Evolutionary conservation across 129 eudicot genomes (phyloP).

Genomic region (Flaveria robusta): DNA sequence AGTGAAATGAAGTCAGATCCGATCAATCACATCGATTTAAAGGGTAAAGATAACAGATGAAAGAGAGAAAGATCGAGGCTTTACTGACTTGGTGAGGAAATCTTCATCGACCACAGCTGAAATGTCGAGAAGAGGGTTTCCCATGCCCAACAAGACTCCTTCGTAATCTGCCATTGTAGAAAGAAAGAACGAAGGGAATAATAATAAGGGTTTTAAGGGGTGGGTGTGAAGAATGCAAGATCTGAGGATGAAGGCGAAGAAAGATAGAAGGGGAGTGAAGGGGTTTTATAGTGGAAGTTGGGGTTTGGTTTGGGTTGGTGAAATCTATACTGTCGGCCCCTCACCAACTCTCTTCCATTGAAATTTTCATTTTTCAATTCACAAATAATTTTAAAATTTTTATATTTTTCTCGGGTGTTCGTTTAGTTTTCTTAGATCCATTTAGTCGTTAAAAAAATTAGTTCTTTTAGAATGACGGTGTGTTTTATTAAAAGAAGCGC

Average conservation of each 20-base stretch:
- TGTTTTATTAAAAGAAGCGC: too few species aligned
- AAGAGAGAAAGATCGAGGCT: neutral
- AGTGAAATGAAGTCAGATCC: slow-evolving; percentile 27
- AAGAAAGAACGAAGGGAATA: neutral
- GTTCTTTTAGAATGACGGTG: too few species aligned
- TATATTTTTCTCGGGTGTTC: too few species aligned
- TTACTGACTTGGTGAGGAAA: slow-evolving; percentile 59
- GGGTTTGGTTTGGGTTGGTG: slow-evolving; percentile 29
- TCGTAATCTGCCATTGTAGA: slow-evolving; percentile 47
- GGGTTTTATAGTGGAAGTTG: slow-evolving; percentile 14
- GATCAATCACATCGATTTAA: neutral
- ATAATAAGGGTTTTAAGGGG: neutral
- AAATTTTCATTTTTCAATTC: neutral
- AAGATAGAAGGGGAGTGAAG: slow-evolving; percentile 26
- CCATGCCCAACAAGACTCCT: slow-evolving; percentile 80
- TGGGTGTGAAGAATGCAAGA: neutral
- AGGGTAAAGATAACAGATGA: neutral
- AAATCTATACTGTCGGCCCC: slow-evolving; percentile 24
- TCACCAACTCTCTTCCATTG: slow-evolving; percentile 26
- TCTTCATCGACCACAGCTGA: slow-evolving; percentile 78
- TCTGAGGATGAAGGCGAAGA: slow-evolving; percentile 37
- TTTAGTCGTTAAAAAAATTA: too few species aligned
- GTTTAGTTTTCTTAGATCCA: too few species aligned
- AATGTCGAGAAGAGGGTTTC: slow-evolving; percentile 88
- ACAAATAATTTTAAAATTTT: too few species aligned